Evolutionary conservation across 495 filamentous ascomycete genomes (phyloP), one percentile per base, ranked within the genome.

Genomic region (Daldinia concentrica): DNA sequence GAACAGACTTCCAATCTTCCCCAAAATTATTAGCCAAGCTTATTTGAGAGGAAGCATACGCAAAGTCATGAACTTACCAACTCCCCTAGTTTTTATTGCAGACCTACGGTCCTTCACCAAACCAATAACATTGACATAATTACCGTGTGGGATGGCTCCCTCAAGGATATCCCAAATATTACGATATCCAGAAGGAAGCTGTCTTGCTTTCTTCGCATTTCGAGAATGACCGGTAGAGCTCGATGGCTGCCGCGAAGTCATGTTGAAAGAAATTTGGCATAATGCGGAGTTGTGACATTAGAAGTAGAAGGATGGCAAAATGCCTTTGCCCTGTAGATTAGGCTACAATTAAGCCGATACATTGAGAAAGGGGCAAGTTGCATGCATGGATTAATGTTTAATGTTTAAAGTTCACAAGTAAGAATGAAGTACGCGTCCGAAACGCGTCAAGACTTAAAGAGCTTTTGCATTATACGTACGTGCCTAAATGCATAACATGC

Each of bases 71-170:
- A 6, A 69, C 81, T 64, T 80, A 84, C 85, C 84, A 6, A 27
- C 61, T 57, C 80, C 77, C n/a, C 30, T 72, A 15, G 84, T 85
- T 6, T 74, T 29, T 0, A 78, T 79, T 1, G 86, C 83, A 5
- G 75, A 67, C 39, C 79, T 81, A 52, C 76, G 80, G 55, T 90
- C 87, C 41, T 76, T 83, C 0, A 86, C 79, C 22, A 87, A 51
- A 27, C 86, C 86, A 29, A 87, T 78, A 34, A 87, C 80, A 66
- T 74, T 81, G n/a, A 85, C 76, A 3, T 87, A 64, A 2, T 17
- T 60, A 4, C 80, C 79, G 4, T 62, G 14, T 0, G 63, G 52
- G 26, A 56, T 3, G 52, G 32, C 54, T 62, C 58, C 56, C 2
- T 82, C 77, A 14, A 79, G 62, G 39, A 82, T 72, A 34, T 78